phyloP scores from a whole-genome alignment of 2,329 filamentous ascomycete genomes.

The Fusarium mangiferae region DNA sequence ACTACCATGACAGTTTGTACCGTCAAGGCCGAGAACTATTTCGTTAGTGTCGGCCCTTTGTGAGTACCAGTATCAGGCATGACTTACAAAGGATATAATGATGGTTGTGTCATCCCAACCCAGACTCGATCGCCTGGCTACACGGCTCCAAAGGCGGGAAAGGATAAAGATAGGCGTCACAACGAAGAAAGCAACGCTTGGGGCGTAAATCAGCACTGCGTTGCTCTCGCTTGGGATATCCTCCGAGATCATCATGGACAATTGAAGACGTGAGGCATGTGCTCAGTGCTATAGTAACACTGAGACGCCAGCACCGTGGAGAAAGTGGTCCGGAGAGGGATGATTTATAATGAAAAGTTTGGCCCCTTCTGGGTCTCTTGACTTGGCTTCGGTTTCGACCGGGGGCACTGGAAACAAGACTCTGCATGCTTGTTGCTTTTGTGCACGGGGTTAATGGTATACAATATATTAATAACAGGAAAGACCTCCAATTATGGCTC shows the following conservation, averaged over 20 bases:
- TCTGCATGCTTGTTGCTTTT: constrained; percentile 24
- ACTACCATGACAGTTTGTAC: constrained; percentile 54
- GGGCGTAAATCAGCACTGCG: constrained; percentile 51
- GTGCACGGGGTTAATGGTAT: neutral
- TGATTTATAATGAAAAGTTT: neutral
- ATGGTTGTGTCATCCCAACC: constrained; percentile 58
- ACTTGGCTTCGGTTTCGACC: neutral
- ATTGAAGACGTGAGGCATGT: neutral
- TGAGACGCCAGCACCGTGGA: neutral
- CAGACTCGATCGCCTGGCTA: constrained; percentile 50
- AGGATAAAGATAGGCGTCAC: constrained; percentile 54
- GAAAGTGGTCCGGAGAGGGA: neutral
- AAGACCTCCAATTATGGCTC: neutral
- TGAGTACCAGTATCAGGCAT: neutral
- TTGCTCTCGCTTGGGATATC: constrained; percentile 50
- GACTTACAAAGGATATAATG: constrained; percentile 53
- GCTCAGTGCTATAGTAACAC: neutral
- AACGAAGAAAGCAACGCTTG: constrained; percentile 56
- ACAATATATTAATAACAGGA: constrained; percentile 2
- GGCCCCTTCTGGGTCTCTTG: neutral
- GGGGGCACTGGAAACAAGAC: neutral
- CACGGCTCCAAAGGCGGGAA: constrained; percentile 54
- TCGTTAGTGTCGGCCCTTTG: neutral
- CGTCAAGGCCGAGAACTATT: constrained; percentile 49
- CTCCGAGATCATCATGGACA: constrained; percentile 41